Evolutionary conservation across 2,329 filamentous ascomycete genomes (phyloP).

Genomic region (Catunica adiposa): DNA sequence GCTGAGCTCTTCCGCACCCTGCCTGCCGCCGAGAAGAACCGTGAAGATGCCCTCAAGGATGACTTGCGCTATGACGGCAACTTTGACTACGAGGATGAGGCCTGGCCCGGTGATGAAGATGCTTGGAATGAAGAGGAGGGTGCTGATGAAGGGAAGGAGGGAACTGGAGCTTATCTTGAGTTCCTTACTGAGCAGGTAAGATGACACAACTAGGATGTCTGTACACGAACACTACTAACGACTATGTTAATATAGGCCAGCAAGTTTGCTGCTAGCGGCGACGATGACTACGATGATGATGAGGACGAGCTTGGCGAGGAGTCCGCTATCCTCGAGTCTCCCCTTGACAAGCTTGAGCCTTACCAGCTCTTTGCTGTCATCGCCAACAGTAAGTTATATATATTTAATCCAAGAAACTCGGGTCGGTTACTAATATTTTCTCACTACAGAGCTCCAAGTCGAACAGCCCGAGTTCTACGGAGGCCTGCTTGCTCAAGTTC

Average conservation of each 20-base stretch:
- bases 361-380: constrained; percentile 77
- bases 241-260: constrained; percentile 41
- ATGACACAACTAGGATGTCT: constrained; percentile 2
- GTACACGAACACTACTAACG: constrained; percentile 12
- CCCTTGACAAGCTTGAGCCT: constrained; percentile 86
- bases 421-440: neutral
- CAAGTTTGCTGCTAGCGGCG: constrained; percentile 53
- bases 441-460: constrained; percentile 57
- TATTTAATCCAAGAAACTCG: neutral
- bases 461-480: constrained; percentile 82
- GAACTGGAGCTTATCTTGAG: constrained; percentile 85
- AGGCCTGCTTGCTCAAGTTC: constrained; percentile 61
- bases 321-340: constrained; percentile 80
- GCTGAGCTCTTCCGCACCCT: constrained; percentile 84
- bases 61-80: constrained; percentile 57
- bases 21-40: constrained; percentile 73
- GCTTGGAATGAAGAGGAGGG: constrained; percentile 62
- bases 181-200: constrained; percentile 81
- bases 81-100: constrained; percentile 56
- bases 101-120: constrained; percentile 66
- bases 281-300: constrained; percentile 38
- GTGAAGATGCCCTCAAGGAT: constrained; percentile 81
- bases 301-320: constrained; percentile 88
- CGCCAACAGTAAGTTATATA: constrained; percentile 54
- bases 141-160: constrained; percentile 56